Evolutionary conservation across 768 basidiomycete species (phyloP).

Genomic region (Galerina marginata): DNA sequence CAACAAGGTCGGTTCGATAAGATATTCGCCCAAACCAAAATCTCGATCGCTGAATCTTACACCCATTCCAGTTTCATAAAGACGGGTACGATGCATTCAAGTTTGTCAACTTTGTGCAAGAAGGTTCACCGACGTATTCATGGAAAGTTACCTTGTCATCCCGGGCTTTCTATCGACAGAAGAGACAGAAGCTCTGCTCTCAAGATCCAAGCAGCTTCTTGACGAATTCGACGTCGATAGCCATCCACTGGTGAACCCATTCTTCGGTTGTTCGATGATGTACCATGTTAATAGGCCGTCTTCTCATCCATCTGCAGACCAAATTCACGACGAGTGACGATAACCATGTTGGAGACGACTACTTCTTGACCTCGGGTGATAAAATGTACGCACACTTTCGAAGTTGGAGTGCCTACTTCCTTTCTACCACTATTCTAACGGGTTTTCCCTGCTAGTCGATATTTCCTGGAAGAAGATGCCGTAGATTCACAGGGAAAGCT

Average conservation of each 20-base stretch:
- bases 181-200: slow-evolving; percentile 65
- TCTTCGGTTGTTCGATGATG: neutral
- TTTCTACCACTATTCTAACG: neutral
- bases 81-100: slow-evolving; percentile 33
- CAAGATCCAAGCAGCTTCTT: slow-evolving; percentile 75
- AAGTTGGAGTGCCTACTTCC: neutral
- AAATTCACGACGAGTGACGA: slow-evolving; percentile 85
- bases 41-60: neutral
- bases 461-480: slow-evolving; percentile 92
- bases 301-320: slow-evolving; percentile 57
- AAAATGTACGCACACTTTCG: slow-evolving; percentile 63
- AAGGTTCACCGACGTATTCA: neutral
- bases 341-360: slow-evolving; percentile 87
- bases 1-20: slow-evolving; percentile 48
- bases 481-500: slow-evolving; percentile 73
- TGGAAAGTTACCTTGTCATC: slow-evolving; percentile 75
- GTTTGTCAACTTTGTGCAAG: slow-evolving; percentile 3
- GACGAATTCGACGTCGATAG: slow-evolving; percentile 76
- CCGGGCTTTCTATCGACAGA: slow-evolving; percentile 69
- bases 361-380: slow-evolving; percentile 91
- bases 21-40: neutral
- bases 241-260: slow-evolving; percentile 78
- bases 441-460: slow-evolving; percentile 51
- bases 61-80: slow-evolving; percentile 30
- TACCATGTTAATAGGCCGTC: neutral